phyloP scores from a whole-genome alignment of 345 rosid genomes.

The Gossypium sturtianum region DNA sequence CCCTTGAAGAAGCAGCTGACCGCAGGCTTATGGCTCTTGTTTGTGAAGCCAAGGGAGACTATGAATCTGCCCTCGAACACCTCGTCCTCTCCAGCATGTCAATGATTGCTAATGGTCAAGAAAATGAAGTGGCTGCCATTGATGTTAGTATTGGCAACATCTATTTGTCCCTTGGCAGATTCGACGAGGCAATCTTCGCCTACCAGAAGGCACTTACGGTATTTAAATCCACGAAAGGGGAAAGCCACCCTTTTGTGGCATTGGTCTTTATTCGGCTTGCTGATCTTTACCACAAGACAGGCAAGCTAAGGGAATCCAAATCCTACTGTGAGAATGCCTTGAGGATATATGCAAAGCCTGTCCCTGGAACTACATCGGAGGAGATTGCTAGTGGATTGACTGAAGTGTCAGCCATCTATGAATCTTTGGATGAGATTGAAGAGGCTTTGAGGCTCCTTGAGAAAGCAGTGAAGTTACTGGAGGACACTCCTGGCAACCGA shows the following conservation, averaged over 20 bases:
- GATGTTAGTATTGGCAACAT: slow-evolving; percentile 52
- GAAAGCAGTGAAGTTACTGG: slow-evolving; percentile 47
- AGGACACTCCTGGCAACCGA: slow-evolving; percentile 45
- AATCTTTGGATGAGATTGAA: slow-evolving; percentile 42
- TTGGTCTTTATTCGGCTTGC: slow-evolving; percentile 51
- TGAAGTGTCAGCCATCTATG: slow-evolving; percentile 51
- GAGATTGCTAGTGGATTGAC: slow-evolving; percentile 47
- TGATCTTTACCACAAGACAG: slow-evolving; percentile 45
- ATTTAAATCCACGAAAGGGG: slow-evolving; percentile 49
- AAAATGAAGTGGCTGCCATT: slow-evolving; percentile 49
- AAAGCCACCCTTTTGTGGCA: slow-evolving; percentile 48
- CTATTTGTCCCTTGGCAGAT: slow-evolving; percentile 46
- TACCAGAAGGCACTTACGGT: slow-evolving; percentile 58
- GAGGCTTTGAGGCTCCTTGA: slow-evolving; percentile 50
- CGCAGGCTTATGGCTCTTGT: slow-evolving; percentile 48
- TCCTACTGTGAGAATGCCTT: slow-evolving; percentile 56
- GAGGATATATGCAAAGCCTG: slow-evolving; percentile 50
- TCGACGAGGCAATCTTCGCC: slow-evolving; percentile 52
- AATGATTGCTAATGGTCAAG: slow-evolving; percentile 55
- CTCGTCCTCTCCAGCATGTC: slow-evolving; percentile 59
- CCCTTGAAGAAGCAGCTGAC: slow-evolving; percentile 58
- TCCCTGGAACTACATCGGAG: slow-evolving; percentile 44
- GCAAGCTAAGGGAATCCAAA: slow-evolving; percentile 52
- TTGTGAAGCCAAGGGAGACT: slow-evolving; percentile 48
- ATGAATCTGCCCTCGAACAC: slow-evolving; percentile 51